phyloP scores from a whole-genome alignment of 1,284 basidiomycete genomes.

The Ceratobasidium papillatum region DNA sequence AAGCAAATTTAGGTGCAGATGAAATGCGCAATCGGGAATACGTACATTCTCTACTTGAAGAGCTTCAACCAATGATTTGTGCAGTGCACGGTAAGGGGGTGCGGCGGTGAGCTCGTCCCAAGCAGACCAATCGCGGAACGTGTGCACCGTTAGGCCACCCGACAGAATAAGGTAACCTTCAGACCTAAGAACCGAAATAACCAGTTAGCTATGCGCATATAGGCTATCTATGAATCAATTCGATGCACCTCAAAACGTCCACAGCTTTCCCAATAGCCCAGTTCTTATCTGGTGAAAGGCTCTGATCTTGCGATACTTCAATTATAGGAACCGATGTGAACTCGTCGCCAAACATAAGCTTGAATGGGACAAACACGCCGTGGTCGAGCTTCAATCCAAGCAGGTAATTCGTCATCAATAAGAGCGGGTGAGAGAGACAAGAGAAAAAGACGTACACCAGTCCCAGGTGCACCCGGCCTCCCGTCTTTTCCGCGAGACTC shows the following conservation, averaged over 20 bases:
- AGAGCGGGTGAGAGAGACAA: background rate
- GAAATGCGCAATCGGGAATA: conserved; percentile 44
- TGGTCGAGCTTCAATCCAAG: conserved; percentile 59
- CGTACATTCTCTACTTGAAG: conserved; percentile 61
- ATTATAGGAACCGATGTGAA: conserved; percentile 69
- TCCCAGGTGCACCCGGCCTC: conserved; percentile 64
- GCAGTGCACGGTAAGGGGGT: conserved; percentile 63
- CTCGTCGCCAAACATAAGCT: conserved; percentile 75
- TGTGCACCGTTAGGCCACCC: conserved; percentile 64
- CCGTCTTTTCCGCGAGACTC: conserved; percentile 74
- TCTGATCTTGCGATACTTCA: conserved; percentile 73
- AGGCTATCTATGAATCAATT: background rate
- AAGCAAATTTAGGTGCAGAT: conserved; percentile 19
- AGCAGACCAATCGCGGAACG: conserved; percentile 20
- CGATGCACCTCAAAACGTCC: conserved; percentile 60
- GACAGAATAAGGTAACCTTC: conserved; percentile 75
- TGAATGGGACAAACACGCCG: conserved; percentile 73
- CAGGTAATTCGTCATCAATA: background rate
- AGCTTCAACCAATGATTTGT: conserved; percentile 67
- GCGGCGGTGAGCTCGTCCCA: conserved; percentile 54
- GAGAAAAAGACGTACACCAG: conserved; percentile 51
- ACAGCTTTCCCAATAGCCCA: conserved; percentile 73
- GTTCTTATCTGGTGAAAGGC: conserved; percentile 66
- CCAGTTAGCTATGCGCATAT: background rate
- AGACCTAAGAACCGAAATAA: conserved; percentile 56